Evolutionary conservation across 345 rosid genomes (phyloP).

Genomic region (Dipteronia sinensis): DNA sequence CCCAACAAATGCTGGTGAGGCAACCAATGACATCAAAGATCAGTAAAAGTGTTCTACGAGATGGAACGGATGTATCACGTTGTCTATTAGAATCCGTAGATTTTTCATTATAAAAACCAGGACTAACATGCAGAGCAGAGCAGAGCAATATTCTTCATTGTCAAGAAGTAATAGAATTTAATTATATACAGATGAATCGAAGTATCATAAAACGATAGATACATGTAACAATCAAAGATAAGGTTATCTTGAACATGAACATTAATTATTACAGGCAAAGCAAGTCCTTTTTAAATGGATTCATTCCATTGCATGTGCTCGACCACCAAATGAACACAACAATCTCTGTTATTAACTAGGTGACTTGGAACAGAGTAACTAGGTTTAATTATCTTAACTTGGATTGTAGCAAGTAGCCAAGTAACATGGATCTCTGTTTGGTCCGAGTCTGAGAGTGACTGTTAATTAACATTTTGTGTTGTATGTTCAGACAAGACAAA

Average conservation of each 20-base stretch:
- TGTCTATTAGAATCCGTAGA: not conserved
- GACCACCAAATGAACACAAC: not conserved
- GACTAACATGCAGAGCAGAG: not conserved
- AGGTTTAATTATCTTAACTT: not conserved
- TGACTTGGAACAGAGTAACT: not conserved
- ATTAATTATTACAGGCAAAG: not conserved
- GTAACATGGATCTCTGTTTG: not conserved
- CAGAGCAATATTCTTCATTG: not conserved
- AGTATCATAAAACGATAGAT: not conserved
- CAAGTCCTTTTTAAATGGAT: not conserved
- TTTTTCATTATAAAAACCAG: not conserved
- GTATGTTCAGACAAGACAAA: conserved; percentile 21
- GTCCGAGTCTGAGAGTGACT: not conserved
- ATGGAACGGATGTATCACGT: no score
- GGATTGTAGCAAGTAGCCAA: not conserved
- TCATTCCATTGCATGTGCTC: not conserved
- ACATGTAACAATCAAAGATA: not conserved
- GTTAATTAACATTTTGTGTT: not conserved
- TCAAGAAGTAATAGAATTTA: not conserved
- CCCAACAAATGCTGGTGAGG: not conserved
- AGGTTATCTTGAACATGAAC: not conserved
- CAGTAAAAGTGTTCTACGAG: no score
- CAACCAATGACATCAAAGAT: no score
- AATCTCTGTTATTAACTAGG: not conserved
- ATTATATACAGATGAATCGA: not conserved